Percentiles rank a stretch among this genome's conserved stretches.
These are phyloP conservation scores for Lotmaria passim DNA, from an alignment of 208 protist species.

Conservation along the genomic window DNA sequence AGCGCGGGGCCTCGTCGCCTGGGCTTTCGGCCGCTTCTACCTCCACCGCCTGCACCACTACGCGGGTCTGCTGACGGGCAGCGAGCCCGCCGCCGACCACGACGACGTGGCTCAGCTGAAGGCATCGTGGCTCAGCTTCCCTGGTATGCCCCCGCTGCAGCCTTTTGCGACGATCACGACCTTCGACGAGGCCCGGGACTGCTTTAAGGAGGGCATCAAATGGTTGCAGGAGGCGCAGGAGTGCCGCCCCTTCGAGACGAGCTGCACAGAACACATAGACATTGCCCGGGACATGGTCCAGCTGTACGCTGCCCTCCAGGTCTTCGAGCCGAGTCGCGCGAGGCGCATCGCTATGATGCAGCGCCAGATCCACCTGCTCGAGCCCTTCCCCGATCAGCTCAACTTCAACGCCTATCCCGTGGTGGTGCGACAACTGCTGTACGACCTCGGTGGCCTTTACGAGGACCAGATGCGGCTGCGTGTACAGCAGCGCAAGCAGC, in stretches of 20 bases:
- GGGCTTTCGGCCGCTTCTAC: slow-evolving; percentile 79
- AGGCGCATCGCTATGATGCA: slow-evolving; percentile 82
- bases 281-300: slow-evolving; percentile 70
- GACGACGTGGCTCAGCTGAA: slow-evolving; percentile 18
- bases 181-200: slow-evolving; percentile 74
- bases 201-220: slow-evolving; percentile 75
- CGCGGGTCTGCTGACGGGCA: slow-evolving; percentile 20
- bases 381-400: slow-evolving; percentile 76
- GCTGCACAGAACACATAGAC: slow-evolving; percentile 87
- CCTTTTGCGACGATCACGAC: slow-evolving; percentile 48
- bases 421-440: slow-evolving; percentile 80
- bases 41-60: slow-evolving; percentile 79
- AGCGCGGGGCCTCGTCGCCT: slow-evolving; percentile 65
- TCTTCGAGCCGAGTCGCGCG: slow-evolving; percentile 66
- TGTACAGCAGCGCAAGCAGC: slow-evolving; percentile 59
- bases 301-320: slow-evolving; percentile 62
- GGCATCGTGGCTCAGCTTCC: slow-evolving; percentile 76
- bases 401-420: slow-evolving; percentile 90
- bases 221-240: slow-evolving; percentile 75
- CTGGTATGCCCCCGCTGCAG: slow-evolving; percentile 46
- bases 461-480: slow-evolving; percentile 76
- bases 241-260: slow-evolving; percentile 82
- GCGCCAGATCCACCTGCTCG: slow-evolving; percentile 64
- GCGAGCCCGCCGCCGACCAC: slow-evolving; percentile 12
- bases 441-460: slow-evolving; percentile 81